Percentiles rank a stretch among this genome's conserved stretches.
These are phyloP conservation scores for Phytophthora macrochlamydospora DNA, from an alignment of 352 stramenopile species.

Conservation along the genomic window DNA sequence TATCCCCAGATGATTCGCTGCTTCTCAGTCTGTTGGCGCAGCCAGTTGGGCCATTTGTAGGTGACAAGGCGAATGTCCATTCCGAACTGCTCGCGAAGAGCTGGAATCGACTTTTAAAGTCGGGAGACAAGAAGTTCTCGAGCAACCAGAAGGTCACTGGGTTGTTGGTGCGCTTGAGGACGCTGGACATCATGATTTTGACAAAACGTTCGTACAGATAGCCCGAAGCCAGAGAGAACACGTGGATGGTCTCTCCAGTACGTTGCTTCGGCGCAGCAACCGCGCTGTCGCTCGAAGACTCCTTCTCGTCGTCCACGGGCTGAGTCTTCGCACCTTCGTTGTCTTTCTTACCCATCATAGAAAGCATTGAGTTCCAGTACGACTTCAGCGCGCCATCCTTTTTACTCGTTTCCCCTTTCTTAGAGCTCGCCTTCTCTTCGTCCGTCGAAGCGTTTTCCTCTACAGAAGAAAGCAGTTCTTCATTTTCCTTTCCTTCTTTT, in stretches of 20 bases:
- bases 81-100: slow-evolving; percentile 91
- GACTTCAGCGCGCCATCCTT: slow-evolving; percentile 54
- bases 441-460: slow-evolving; percentile 21
- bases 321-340: slow-evolving; percentile 12
- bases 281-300: slow-evolving; percentile 11
- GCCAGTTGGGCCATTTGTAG: slow-evolving; percentile 99
- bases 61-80: slow-evolving; percentile 99
- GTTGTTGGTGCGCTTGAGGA: slow-evolving; percentile 96
- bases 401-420: slow-evolving; percentile 38
- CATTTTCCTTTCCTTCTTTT: slow-evolving; percentile 88
- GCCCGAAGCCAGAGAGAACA: slow-evolving; percentile 97
- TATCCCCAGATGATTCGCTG: slow-evolving; percentile 99
- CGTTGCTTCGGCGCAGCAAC: slow-evolving; percentile 36
- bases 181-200: slow-evolving; percentile 99
- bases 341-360: slow-evolving; percentile 59
- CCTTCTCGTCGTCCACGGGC: slow-evolving; percentile 13
- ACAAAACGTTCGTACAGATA: slow-evolving; percentile 99
- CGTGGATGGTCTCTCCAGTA: slow-evolving; percentile 95
- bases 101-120: slow-evolving; percentile 96
- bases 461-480: slow-evolving; percentile 52
- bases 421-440: slow-evolving; percentile 13
- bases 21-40: slow-evolving; percentile 98
- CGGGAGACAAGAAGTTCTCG: slow-evolving; percentile 98
- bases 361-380: slow-evolving; percentile 81
- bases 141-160: slow-evolving; percentile 99